A percentile compares a stretch with the other conserved stretches of the same genome.
phyloP scores from a whole-genome alignment of 129 eudicot species.

The Erigeron canadensis region DNA sequence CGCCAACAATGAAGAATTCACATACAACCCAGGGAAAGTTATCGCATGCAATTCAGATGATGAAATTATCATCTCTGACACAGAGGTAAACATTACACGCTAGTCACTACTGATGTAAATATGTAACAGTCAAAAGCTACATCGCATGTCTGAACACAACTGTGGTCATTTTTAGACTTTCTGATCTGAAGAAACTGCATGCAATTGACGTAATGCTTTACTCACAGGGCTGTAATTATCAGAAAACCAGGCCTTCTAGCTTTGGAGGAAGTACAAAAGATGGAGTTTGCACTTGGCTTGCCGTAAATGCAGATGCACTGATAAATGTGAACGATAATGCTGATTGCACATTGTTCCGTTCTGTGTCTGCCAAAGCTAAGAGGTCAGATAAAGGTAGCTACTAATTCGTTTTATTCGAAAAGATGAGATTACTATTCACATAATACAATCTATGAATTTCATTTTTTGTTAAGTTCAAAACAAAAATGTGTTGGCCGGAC shows the following conservation, averaged over 20 bases:
- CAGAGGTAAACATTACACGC: slow-evolving; percentile 47
- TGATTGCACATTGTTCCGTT: slow-evolving; percentile 29
- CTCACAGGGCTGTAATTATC: slow-evolving; percentile 20
- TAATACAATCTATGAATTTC: neutral
- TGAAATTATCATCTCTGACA: slow-evolving; percentile 53
- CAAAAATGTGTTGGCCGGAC: too few relatives aligned
- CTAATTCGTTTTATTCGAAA: neutral
- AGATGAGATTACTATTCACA: neutral
- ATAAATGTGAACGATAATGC: slow-evolving; percentile 34
- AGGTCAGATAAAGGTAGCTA: slow-evolving; percentile 47
- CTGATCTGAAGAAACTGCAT: slow-evolving; percentile 32
- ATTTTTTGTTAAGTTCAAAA: too few relatives aligned
- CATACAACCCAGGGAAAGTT: slow-evolving; percentile 14
- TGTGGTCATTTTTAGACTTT: slow-evolving; percentile 1
- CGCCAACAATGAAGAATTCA: slow-evolving; percentile 30
- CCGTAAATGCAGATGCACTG: slow-evolving; percentile 48
- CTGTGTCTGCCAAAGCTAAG: slow-evolving; percentile 38
- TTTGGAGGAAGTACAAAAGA: slow-evolving; percentile 26
- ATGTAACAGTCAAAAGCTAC: neutral
- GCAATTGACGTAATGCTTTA: slow-evolving; percentile 24
- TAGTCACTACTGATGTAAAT: neutral
- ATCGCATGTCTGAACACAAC: neutral
- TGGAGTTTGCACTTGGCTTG: slow-evolving; percentile 49
- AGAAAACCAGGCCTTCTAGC: slow-evolving; percentile 28
- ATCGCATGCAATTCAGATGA: slow-evolving; percentile 40